A percentile compares a stretch with the other conserved stretches of the same genome.
phyloP scores from a whole-genome alignment of 2,329 filamentous ascomycete genomes.

The Penicillium fuscoglaucum region DNA sequence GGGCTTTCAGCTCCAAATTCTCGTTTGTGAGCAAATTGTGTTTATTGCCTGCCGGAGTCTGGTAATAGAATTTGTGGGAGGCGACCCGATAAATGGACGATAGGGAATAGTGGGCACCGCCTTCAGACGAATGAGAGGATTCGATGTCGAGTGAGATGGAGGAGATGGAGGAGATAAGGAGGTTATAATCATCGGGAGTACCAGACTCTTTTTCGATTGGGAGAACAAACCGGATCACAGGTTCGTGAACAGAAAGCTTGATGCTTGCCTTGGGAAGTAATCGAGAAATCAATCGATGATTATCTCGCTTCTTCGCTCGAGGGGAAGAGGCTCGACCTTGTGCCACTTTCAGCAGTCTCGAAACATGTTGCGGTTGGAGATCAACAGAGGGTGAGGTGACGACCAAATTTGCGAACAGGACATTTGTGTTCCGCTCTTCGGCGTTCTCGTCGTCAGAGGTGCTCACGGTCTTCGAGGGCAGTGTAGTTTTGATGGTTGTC shows the following conservation, averaged over 20 bases:
- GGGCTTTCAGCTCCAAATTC: conserved; percentile 79
- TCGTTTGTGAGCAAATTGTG: conserved; percentile 89
- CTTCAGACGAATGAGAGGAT: conserved; percentile 86
- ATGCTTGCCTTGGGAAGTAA: conserved; percentile 90
- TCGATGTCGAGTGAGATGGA: conserved; percentile 91
- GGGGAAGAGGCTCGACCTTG: conserved; percentile 54
- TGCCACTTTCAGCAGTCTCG: conserved; percentile 75
- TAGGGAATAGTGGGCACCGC: conserved; percentile 83
- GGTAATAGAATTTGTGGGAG: conserved; percentile 90
- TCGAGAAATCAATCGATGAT: conserved; percentile 75
- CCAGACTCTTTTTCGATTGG: conserved; percentile 67
- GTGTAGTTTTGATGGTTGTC: conserved; percentile 87
- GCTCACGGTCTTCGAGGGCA: conserved; percentile 91
- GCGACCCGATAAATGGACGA: conserved; percentile 79
- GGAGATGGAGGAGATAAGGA: conserved; percentile 93
- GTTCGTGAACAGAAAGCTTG: conserved; percentile 95
- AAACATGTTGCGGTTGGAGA: conserved; percentile 86
- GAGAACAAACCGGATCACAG: conserved; percentile 84
- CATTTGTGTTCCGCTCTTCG: conserved; percentile 89
- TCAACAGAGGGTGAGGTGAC: conserved; percentile 95
- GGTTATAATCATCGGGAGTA: conserved; percentile 78
- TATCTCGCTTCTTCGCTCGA: conserved; percentile 47
- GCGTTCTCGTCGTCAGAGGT: conserved; percentile 68
- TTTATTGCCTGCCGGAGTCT: conserved; percentile 76
- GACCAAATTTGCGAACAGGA: conserved; percentile 93